Evolutionary conservation across 768 basidiomycete genomes (phyloP), one percentile per base, ranked within the genome.

Genomic region (Tricholomella constricta): DNA sequence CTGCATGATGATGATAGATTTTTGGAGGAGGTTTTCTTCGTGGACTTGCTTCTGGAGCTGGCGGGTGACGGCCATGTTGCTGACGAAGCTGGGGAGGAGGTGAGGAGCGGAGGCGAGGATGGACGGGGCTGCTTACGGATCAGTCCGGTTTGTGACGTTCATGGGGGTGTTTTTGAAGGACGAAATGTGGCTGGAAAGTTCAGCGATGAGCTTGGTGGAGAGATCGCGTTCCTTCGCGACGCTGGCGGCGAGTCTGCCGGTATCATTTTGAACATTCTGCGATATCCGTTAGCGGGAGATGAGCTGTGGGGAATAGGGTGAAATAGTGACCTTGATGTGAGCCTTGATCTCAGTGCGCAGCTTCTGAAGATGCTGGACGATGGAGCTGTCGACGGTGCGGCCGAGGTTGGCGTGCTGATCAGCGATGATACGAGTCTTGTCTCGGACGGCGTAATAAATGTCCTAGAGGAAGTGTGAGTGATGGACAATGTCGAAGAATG

Each of bases 11-110:
- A 99, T 86, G 64, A 98, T 91, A 2, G 89, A 91, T 69, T 98
- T 99, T 72, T 99, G 96, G 12, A 99, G 84, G 0, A 94, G 85
- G 66, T 99, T 99, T 72, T 99, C 97, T 72, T 97, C 96, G 71
- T 94, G 85, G 40, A 98, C 91, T 73, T 98, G 95, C 61, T 90
- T 91, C 57, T 85, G 82, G 14, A 97, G 83, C 67, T 97, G 94
- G 46, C 82, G 86, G 17, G 78, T 69, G 32, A 96, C 94, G 51
- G 82, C 75, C 50, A 77, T 72, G 67, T 94, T 92, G 52, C 82
- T 77, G 43, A 91, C 78, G 66, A 79, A 89, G 10, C 85, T 86
- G 50, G 0, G 9, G 29, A n/a, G n/a, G 17, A n/a, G 8, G 31
- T 45, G 57, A 32, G 35, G 10, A 11, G 25, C 27, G 43, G 45